Base-by-base conservation (phyloP, 75 land plant genomes). In the Isoetes taiwanensis region DNA sequence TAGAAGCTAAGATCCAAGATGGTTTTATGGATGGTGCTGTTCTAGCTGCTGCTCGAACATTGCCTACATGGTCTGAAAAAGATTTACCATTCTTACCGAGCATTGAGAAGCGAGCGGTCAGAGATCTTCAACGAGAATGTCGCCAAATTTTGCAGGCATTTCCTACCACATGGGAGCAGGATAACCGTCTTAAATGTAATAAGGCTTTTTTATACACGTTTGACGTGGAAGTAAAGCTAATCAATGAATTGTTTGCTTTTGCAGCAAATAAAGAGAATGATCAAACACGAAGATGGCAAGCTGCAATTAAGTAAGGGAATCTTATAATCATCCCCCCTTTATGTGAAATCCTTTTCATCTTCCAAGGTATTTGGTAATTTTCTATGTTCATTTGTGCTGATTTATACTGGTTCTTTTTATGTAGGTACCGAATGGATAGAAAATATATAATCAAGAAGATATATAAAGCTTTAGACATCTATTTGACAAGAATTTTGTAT, bases 51-150 rank as follows among this genome's bases (percentile, higher is more conserved):
- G 98, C 89, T 53, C 72, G 98, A 53, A 75, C 78, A 28, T 46
- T 93, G 64, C 98, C 98, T 4, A 76, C 75, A 8, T 93, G 98
- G 98, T 81, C 82, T n/a, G 98, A 93, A 56, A 68, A 72, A 41
- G 89, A 86, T 60, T 24, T 81, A 8, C 98, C 98, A 17, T 78
- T 76, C 28, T 54, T 74, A 12, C 97, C 97, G 41, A 83, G 87
- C 64, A 32, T 53, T 34, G 97, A 91, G 72, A 76, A 68, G 69
- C 76, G 64, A 67, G 80, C 93, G 48, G 88, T 65, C 20, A 70
- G 71, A 46, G 80, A 76, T 60, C 62, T 91, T 21, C 88, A 86
- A 54, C 74, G 70, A 61, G 97, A 91, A 59, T 91, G 97, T 72
- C 72, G 57, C 34, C 62, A 68, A 32, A 57, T 86, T 63, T 67